Conservation (phyloP, 2,329 filamentous ascomycete genomes). For the Bimuria novae-zelandiae region DNA sequence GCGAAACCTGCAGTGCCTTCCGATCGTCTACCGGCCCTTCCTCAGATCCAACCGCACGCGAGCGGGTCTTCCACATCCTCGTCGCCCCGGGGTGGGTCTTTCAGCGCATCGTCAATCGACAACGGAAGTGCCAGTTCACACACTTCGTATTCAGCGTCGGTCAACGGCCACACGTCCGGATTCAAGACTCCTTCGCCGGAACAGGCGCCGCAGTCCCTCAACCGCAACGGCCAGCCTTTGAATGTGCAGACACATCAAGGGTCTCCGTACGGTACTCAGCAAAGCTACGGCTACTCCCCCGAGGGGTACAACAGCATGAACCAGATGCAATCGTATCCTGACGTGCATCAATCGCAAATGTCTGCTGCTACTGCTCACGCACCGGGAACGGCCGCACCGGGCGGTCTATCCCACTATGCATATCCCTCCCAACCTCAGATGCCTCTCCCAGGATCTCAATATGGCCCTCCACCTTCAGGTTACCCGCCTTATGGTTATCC, state of each 20-base stretch:
- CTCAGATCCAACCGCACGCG: constrained; percentile 67
- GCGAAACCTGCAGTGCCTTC: constrained; percentile 70
- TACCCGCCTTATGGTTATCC: constrained; percentile 75
- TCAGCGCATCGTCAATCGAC: constrained; percentile 62
- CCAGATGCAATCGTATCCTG: constrained; percentile 79
- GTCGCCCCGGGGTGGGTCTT: constrained; percentile 76
- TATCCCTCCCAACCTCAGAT: constrained; percentile 71
- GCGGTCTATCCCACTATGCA: constrained; percentile 75
- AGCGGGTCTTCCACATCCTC: constrained; percentile 71
- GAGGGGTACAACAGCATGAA: constrained; percentile 71
- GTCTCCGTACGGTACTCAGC: constrained; percentile 47
- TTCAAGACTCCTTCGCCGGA: constrained; percentile 80
- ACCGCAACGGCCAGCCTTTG: constrained; percentile 41
- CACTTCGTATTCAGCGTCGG: constrained; percentile 60
- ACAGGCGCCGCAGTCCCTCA: constrained; percentile 56
- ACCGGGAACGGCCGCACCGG: constrained; percentile 76
- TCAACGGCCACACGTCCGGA: constrained; percentile 58
- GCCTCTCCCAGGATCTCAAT: constrained; percentile 73
- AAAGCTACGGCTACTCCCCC: constrained; percentile 43
- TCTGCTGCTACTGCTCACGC: constrained; percentile 75
- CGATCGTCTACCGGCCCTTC: constrained; percentile 74
- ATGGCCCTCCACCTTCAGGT: constrained; percentile 61
- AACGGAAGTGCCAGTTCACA: constrained; percentile 59
- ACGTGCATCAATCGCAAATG: constrained; percentile 78
- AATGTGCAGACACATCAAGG: constrained; percentile 46